These are phyloP conservation scores for Drechslerella coelobrocha DNA, from an alignment of 2,329 filamentous ascomycete genomes.

Conservation along the genomic window DNA sequence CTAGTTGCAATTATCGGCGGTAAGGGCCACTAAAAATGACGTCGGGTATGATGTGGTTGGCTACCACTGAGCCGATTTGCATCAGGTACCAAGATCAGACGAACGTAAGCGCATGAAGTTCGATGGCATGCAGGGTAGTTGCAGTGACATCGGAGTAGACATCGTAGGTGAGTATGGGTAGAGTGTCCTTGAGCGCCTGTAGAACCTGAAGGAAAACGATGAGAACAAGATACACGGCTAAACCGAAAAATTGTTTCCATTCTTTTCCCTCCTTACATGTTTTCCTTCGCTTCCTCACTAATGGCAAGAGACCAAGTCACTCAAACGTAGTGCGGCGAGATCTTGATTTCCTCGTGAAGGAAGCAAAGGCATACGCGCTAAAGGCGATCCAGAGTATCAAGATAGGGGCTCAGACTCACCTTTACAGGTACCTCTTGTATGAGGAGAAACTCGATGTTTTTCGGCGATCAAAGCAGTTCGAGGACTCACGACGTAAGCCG, in stretches of 20 bases:
- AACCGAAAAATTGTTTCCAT: conserved; percentile 49
- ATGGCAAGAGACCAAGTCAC: background rate
- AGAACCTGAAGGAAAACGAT: conserved; percentile 47
- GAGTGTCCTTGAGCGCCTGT: conserved; percentile 47
- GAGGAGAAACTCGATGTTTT: too few relatives aligned
- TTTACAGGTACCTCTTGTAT: background rate
- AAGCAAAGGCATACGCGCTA: conserved; percentile 24
- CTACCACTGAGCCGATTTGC: conserved; percentile 35
- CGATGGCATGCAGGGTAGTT: conserved; percentile 28
- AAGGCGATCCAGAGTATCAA: conserved; percentile 16
- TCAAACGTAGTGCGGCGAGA: background rate
- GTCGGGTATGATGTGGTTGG: conserved; percentile 34
- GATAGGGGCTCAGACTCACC: conserved; percentile 12
- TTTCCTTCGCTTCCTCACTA: conserved; percentile 4
- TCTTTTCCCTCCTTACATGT: conserved; percentile 37
- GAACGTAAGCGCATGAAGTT: conserved; percentile 32
- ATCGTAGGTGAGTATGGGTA: conserved; percentile 34
- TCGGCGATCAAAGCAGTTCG: too few relatives aligned
- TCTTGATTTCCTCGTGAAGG: conserved; percentile 1
- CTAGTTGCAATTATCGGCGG: background rate
- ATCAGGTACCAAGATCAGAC: conserved; percentile 50
- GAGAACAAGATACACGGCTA: conserved; percentile 51
- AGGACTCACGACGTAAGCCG: too few relatives aligned
- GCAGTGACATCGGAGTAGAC: conserved; percentile 38
- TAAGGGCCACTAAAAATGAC: conserved; percentile 22